A percentile compares a stretch with the other conserved stretches of the same genome.
phyloP scores from a whole-genome alignment of 768 basidiomycete genomes.

The Russula earlei region DNA sequence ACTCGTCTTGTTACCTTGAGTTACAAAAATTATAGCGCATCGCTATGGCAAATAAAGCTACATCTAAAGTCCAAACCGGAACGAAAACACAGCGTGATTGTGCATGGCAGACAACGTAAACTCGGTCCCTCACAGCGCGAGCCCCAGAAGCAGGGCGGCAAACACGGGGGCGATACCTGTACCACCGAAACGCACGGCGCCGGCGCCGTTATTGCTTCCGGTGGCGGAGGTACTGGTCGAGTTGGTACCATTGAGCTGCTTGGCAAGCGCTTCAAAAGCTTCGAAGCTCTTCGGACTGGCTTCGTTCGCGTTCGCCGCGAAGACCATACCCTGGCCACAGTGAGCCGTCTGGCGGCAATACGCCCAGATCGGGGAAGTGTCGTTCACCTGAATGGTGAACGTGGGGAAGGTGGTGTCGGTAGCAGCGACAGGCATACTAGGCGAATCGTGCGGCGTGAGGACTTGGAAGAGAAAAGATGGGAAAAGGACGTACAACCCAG shows the following conservation, averaged over 20 bases:
- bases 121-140: not conserved
- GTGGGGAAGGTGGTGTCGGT: constrained; percentile 40
- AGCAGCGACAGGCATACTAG: constrained; percentile 40
- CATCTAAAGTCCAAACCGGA: constrained; percentile 5
- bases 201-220: constrained; percentile 13
- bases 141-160: constrained; percentile 5
- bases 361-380: constrained; percentile 47
- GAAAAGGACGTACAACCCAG: constrained; percentile 28
- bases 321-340: constrained; percentile 53
- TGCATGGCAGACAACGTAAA: not conserved
- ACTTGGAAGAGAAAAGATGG: not conserved
- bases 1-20: not conserved
- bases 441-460: not conserved
- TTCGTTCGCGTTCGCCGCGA: constrained; percentile 45
- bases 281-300: constrained; percentile 41
- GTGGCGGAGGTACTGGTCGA: not conserved
- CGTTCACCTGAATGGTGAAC: constrained; percentile 44
- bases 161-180: not conserved
- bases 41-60: constrained; percentile 5
- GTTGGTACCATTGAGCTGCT: constrained; percentile 34
- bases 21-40: not conserved
- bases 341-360: constrained; percentile 44
- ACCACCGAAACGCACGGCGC: constrained; percentile 15
- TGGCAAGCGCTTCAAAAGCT: constrained; percentile 42
- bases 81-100: not conserved